Percentiles rank a stretch among this genome's conserved stretches.
Evolutionary conservation across 345 rosid genomes (phyloP).

Genomic region (Salix suchowensis): DNA sequence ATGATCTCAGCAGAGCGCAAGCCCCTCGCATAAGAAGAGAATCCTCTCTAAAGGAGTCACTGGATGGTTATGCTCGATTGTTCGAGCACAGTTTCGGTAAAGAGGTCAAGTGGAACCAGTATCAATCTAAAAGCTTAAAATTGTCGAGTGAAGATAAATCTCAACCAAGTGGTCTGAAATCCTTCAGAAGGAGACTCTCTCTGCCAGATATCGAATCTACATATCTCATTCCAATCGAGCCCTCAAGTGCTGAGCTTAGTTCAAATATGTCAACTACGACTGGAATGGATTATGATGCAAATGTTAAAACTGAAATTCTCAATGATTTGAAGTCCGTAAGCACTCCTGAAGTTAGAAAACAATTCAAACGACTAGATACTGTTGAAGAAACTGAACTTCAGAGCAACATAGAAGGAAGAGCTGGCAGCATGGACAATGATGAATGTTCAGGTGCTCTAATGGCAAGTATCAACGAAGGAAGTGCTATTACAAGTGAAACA

Average conservation of each 20-base stretch:
- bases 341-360: constrained; percentile 18
- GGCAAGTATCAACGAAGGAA: constrained; percentile 10
- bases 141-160: constrained; percentile 44
- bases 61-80: constrained; percentile 54
- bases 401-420: constrained; percentile 6
- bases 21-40: constrained; percentile 28
- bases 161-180: constrained; percentile 29
- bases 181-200: constrained; percentile 71
- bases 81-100: constrained; percentile 35
- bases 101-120: constrained; percentile 31
- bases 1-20: constrained; percentile 13
- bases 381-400: constrained; percentile 23
- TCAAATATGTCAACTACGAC: constrained; percentile 22
- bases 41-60: constrained; percentile 45
- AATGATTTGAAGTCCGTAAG: constrained; percentile 11
- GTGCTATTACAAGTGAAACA: neutral
- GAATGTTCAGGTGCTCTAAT: constrained; percentile 13
- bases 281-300: neutral
- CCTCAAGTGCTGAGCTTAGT: constrained; percentile 22
- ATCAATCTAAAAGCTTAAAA: constrained; percentile 56
- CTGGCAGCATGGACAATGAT: neutral
- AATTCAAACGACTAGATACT: constrained; percentile 20
- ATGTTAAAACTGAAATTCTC: neutral
- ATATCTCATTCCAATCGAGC: constrained; percentile 44
- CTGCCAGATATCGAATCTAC: constrained; percentile 69